These are phyloP conservation scores for Hibiscus mutabilis DNA, from an alignment of 345 rosid species.

Conservation along the genomic window DNA sequence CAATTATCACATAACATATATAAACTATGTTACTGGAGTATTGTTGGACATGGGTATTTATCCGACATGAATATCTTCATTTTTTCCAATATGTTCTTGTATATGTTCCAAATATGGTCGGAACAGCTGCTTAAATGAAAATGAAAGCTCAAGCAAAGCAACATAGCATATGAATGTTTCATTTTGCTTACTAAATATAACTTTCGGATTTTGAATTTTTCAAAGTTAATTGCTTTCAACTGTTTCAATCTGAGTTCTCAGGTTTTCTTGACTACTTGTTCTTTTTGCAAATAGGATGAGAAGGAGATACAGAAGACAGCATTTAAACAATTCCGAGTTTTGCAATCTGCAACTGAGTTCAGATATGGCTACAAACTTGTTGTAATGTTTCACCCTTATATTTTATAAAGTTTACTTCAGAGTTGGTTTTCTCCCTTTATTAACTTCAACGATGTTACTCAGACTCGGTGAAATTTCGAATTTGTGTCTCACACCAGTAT, in stretches of 20 bases:
- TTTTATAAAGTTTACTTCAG: neutral
- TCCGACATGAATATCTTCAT: neutral
- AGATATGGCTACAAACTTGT: slow-evolving; percentile 97
- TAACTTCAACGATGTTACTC: neutral
- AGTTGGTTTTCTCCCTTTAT: neutral
- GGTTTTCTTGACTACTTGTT: slow-evolving; percentile 10
- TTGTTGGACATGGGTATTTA: neutral
- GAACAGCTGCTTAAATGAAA: neutral
- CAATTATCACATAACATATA: no score
- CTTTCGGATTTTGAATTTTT: neutral
- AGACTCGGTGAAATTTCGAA: neutral
- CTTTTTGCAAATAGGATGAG: slow-evolving; percentile 56
- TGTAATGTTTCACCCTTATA: slow-evolving; percentile 36
- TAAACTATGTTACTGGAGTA: neutral
- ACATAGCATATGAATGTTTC: neutral
- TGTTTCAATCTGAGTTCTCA: neutral
- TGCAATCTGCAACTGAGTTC: slow-evolving; percentile 67
- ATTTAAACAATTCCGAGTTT: slow-evolving; percentile 58
- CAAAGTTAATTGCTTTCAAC: neutral
- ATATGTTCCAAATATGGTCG: neutral
- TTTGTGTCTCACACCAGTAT: neutral
- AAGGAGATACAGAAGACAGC: slow-evolving; percentile 90
- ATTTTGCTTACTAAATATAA: neutral
- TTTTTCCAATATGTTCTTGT: neutral
- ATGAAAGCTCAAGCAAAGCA: neutral